These are phyloP conservation scores for Trichoderma brevicompactum DNA, from an alignment of 2,329 filamentous ascomycete genomes.

Conservation along the genomic window DNA sequence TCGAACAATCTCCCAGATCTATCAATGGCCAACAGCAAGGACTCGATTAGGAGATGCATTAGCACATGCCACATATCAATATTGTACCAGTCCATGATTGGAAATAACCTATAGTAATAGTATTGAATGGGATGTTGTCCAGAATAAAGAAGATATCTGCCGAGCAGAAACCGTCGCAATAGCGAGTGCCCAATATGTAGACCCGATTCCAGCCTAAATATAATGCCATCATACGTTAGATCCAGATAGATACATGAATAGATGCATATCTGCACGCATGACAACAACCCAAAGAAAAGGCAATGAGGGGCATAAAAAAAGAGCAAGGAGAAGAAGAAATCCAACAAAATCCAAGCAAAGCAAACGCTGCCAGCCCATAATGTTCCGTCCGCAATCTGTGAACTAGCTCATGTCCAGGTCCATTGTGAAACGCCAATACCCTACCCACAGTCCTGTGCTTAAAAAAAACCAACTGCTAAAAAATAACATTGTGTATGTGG, in stretches of 20 bases:
- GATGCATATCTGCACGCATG: slow-evolving; percentile 5
- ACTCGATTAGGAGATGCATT: neutral
- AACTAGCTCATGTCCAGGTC: slow-evolving; percentile 16
- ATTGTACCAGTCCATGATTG: neutral
- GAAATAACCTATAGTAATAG: neutral
- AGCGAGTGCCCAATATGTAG: neutral
- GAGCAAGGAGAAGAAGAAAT: neutral
- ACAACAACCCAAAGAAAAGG: neutral
- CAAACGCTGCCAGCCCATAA: slow-evolving; percentile 23
- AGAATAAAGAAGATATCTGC: neutral
- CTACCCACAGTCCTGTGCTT: neutral
- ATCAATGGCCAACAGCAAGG: neutral
- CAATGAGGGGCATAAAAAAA: neutral
- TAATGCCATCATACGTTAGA: slow-evolving; percentile 20
- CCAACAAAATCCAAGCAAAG: slow-evolving; percentile 5
- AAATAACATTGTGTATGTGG: slow-evolving; percentile 25
- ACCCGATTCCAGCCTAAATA: slow-evolving; percentile 10
- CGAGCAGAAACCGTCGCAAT: neutral
- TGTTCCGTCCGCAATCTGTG: slow-evolving; percentile 27
- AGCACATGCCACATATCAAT: neutral
- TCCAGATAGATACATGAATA: slow-evolving; percentile 17
- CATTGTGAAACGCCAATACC: slow-evolving; percentile 27
- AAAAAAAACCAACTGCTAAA: slow-evolving; percentile 16
- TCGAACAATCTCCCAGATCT: slow-evolving; percentile 4
- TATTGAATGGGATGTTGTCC: slow-evolving; percentile 9